A percentile compares a stretch with the other conserved stretches of the same genome.
Evolutionary conservation across 1,284 basidiomycete genomes (phyloP).

Genomic region (Austroboletus novae-zelandiae): DNA sequence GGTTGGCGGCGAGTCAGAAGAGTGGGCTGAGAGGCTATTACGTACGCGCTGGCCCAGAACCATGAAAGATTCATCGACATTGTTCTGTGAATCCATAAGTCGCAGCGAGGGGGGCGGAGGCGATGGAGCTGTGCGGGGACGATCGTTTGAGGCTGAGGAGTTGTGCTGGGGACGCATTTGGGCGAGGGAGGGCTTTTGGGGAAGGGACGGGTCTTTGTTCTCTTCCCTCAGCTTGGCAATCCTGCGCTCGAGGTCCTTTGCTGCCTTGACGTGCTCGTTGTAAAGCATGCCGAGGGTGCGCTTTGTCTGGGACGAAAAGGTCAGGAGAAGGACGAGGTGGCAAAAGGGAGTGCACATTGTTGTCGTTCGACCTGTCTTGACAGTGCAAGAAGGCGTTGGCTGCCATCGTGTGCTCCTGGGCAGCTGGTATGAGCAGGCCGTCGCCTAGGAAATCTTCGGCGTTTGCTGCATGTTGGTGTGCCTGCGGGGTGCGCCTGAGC

Average conservation of each 20-base stretch:
- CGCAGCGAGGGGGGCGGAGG: conserved; percentile 42
- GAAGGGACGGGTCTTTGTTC: conserved; percentile 67
- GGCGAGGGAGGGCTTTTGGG: conserved; percentile 45
- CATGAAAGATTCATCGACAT: conserved; percentile 84
- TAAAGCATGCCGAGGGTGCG: conserved; percentile 70
- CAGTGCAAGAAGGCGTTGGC: conserved; percentile 71
- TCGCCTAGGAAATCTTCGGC: conserved; percentile 66
- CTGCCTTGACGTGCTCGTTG: conserved; percentile 66
- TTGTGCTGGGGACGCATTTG: conserved; percentile 26
- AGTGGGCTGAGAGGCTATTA: conserved; percentile 8
- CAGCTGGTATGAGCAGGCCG: conserved; percentile 65
- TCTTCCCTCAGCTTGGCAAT: conserved; percentile 69
- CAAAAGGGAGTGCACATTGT: conserved; percentile 49
- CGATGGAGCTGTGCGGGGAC: conserved; percentile 37
- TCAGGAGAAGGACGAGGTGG: conserved; percentile 13
- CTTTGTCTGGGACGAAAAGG: conserved; percentile 53
- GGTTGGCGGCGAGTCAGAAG: conserved; percentile 7
- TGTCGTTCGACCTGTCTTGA: conserved; percentile 65
- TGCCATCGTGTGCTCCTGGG: conserved; percentile 63
- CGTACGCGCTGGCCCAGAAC: conserved; percentile 67
- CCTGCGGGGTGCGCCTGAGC: conserved; percentile 40
- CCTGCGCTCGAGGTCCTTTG: conserved; percentile 65
- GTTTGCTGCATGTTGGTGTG: conserved; percentile 76
- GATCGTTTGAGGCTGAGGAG: conserved; percentile 23
- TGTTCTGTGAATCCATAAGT: conserved; percentile 68